Evolutionary conservation across 78 protist species (phyloP).

Genomic region (Dictyostelium firmibasis): DNA sequence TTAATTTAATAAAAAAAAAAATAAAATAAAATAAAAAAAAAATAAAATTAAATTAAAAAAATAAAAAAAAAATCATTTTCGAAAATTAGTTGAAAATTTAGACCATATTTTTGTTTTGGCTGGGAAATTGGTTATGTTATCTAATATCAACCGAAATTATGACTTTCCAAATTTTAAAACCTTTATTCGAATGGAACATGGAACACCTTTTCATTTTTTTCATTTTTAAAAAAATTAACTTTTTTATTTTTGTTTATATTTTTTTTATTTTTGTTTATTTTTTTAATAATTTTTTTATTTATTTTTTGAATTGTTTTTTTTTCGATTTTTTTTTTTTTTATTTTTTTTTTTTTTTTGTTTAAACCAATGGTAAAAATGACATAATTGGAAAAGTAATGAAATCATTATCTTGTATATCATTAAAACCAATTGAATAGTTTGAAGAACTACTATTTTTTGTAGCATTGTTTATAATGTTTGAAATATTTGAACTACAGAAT

Average conservation of each 20-base stretch:
- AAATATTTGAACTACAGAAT: conserved; percentile 8
- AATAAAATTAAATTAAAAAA: too few species aligned
- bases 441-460: not conserved
- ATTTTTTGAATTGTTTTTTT: not conserved
- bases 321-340: not conserved
- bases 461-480: not conserved
- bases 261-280: not conserved
- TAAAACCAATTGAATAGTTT: not conserved
- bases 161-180: not conserved
- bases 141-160: not conserved
- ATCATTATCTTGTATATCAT: not conserved
- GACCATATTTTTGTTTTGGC: not conserved
- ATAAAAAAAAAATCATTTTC: not conserved
- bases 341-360: not conserved
- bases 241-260: not conserved
- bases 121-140: not conserved
- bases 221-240: too few species aligned
- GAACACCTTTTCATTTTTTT: not conserved
- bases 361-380: conserved; percentile 1
- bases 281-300: not conserved
- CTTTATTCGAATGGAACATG: not conserved
- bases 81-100: not conserved
- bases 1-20: not conserved
- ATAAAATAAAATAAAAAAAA: not conserved
- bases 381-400: conserved; percentile 1